Conservation (phyloP, 371 early-diverging fungal genomes). For the Capniomyces stellatus region DNA sequence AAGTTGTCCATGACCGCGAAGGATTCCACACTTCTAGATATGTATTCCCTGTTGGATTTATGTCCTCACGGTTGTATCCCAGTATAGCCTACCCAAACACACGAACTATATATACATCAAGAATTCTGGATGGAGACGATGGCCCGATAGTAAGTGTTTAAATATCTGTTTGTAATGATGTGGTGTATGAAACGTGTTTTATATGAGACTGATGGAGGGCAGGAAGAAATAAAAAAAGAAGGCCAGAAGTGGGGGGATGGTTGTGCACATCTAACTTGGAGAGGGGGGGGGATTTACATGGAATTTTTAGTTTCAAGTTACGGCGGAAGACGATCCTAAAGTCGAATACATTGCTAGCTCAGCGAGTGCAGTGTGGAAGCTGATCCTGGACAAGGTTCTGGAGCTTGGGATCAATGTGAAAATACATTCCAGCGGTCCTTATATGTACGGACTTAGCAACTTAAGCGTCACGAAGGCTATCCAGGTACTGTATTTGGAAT, state of each 20-base stretch:
- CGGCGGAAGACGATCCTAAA: constrained; percentile 52
- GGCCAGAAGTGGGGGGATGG: no score
- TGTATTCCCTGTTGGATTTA: constrained; percentile 82
- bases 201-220: no score
- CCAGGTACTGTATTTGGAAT: constrained; percentile 23
- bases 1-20: constrained; percentile 55
- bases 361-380: constrained; percentile 81
- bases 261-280: no score
- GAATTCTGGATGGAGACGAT: constrained; percentile 63
- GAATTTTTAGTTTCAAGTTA: constrained; percentile 33
- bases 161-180: no score
- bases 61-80: constrained; percentile 39
- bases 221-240: no score
- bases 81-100: constrained; percentile 59
- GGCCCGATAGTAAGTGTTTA: constrained; percentile 40
- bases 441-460: constrained; percentile 74
- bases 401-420: constrained; percentile 54
- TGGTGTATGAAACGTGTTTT: no score
- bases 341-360: constrained; percentile 49
- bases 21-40: constrained; percentile 81
- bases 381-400: constrained; percentile 56
- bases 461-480: constrained; percentile 75
- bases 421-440: constrained; percentile 74
- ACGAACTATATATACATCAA: constrained; percentile 53
- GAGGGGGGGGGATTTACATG: no score